Percentiles rank a stretch among this genome's conserved stretches.
Evolutionary conservation across 202 grass and related monocot genomes (phyloP).

Genomic region (Saccharum hybrid): DNA sequence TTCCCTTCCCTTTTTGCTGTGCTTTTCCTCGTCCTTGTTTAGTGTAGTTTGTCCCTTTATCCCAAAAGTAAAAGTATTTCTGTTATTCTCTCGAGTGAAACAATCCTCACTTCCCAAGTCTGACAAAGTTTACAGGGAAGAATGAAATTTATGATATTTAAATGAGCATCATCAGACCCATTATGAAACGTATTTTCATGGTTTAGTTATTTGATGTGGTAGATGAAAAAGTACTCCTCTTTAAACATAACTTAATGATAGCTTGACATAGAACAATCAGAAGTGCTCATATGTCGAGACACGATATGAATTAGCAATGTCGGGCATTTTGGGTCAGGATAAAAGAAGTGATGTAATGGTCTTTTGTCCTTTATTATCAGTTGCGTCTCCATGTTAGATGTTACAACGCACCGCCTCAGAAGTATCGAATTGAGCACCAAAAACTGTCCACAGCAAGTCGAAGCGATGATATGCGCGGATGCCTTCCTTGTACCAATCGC

Average conservation of each 20-base stretch:
- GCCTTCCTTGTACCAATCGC: neutral
- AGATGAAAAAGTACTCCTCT: neutral
- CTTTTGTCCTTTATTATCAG: slow-evolving; percentile 18
- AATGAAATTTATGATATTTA: neutral
- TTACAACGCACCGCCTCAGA: neutral
- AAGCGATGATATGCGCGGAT: neutral
- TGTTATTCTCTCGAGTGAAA: neutral
- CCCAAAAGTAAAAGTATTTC: neutral
- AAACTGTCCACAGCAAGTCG: neutral
- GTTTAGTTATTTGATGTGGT: neutral
- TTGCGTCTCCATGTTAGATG: neutral
- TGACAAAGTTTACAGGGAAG: neutral
- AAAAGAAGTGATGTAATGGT: neutral
- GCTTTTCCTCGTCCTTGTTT: neutral
- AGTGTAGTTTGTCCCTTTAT: neutral
- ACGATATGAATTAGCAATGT: neutral
- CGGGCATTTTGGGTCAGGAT: neutral
- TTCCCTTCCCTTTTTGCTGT: neutral
- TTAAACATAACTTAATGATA: neutral
- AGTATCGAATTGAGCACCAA: neutral
- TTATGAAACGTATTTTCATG: neutral
- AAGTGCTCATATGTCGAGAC: neutral
- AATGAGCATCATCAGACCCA: neutral
- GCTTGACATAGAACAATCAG: neutral
- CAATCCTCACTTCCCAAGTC: neutral